phyloP scores from a whole-genome alignment of 2,329 filamentous ascomycete species.

The Microdochium trichocladiopsis region DNA sequence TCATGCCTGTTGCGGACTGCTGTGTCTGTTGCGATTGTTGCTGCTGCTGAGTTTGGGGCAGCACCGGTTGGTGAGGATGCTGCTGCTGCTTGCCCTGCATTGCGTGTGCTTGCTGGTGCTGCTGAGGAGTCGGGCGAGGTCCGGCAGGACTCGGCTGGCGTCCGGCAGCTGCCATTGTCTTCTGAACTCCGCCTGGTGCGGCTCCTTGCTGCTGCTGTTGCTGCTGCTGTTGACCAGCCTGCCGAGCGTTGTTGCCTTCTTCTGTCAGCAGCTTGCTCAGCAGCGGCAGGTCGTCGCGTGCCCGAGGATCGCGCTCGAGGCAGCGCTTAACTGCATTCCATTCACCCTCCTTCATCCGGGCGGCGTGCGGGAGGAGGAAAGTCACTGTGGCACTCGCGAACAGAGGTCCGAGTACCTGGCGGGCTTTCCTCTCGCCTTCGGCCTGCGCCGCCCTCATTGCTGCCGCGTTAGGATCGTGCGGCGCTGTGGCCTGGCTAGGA shows the following conservation, averaged over 20 bases:
- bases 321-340: slow-evolving; percentile 68
- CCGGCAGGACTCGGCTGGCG: not conserved
- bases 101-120: not conserved
- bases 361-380: slow-evolving; percentile 63
- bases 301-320: slow-evolving; percentile 56
- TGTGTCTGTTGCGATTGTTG: not conserved
- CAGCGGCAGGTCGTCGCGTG: slow-evolving; percentile 54
- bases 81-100: not conserved
- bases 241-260: slow-evolving; percentile 26
- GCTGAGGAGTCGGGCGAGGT: not conserved
- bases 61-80: not conserved
- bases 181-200: not conserved
- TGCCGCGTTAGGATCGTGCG: slow-evolving; percentile 23
- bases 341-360: slow-evolving; percentile 61
- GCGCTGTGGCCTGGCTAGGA: slow-evolving; percentile 8
- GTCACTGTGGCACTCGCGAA: slow-evolving; percentile 58
- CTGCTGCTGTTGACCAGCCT: slow-evolving; percentile 10
- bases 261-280: slow-evolving; percentile 49
- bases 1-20: not conserved
- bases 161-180: not conserved
- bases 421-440: slow-evolving; percentile 49
- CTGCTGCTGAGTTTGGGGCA: not conserved
- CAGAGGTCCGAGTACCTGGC: slow-evolving; percentile 56
- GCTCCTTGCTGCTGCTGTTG: not conserved
- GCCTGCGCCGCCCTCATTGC: slow-evolving; percentile 34